These are phyloP conservation scores for Mycena indigotica DNA, from an alignment of 768 basidiomycete genomes.

Conservation along the genomic window DNA sequence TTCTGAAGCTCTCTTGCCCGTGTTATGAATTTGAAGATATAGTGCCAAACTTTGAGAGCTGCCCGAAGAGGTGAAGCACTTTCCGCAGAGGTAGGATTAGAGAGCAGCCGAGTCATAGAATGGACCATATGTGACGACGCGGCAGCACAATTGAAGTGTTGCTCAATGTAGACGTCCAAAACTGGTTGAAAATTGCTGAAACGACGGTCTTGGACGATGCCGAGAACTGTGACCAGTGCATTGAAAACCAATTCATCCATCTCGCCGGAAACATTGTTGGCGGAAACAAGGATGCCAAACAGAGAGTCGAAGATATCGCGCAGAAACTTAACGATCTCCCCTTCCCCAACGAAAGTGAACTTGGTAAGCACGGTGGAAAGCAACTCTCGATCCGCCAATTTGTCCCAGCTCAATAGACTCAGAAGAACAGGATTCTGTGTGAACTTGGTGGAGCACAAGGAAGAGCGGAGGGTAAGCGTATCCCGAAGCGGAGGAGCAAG, in stretches of 20 bases:
- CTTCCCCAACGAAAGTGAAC: conserved; percentile 91
- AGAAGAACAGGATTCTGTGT: conserved; percentile 89
- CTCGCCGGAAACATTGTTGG: conserved; percentile 71
- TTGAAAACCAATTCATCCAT: conserved; percentile 89
- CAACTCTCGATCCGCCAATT: conserved; percentile 60
- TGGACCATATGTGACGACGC: conserved; percentile 85
- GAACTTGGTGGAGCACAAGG: conserved; percentile 88
- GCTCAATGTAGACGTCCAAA: conserved; percentile 89
- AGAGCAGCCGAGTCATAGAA: conserved; percentile 83
- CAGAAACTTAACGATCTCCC: conserved; percentile 92
- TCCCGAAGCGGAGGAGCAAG: conserved; percentile 75
- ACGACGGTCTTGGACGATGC: conserved; percentile 89
- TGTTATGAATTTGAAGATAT: conserved; percentile 93
- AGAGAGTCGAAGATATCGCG: conserved; percentile 91
- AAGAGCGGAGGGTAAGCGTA: conserved; percentile 79
- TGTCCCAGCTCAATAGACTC: conserved; percentile 80
- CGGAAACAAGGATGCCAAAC: conserved; percentile 83
- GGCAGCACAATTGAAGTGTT: conserved; percentile 79
- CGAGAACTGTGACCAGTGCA: conserved; percentile 86
- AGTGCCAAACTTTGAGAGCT: conserved; percentile 95
- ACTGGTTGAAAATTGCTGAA: conserved; percentile 96
- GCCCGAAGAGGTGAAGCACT: conserved; percentile 80
- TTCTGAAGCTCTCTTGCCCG: conserved; percentile 89
- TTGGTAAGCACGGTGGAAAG: conserved; percentile 75
- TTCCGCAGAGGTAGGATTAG: conserved; percentile 69